A percentile compares a stretch with the other conserved stretches of the same genome.
phyloP scores from a whole-genome alignment of 768 basidiomycete species.

The Epithele typhae region DNA sequence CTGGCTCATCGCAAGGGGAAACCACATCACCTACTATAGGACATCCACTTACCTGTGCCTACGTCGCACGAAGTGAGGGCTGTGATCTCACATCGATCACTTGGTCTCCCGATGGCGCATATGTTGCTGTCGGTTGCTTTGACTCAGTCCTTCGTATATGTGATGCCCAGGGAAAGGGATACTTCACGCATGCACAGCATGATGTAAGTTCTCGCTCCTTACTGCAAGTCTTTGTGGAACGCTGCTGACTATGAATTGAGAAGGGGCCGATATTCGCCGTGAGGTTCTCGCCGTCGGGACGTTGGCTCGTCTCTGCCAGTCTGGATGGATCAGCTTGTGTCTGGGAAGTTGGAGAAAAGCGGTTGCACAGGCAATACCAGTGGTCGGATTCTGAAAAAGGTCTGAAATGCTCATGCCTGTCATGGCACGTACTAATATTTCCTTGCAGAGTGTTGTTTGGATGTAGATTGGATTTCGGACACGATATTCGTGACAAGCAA shows the following conservation, averaged over 20 bases:
- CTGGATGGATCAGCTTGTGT: slow-evolving; percentile 73
- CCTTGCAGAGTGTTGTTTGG: slow-evolving; percentile 72
- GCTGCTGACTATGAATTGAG: slow-evolving; percentile 25
- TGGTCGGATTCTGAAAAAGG: no score
- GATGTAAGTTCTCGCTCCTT: slow-evolving; percentile 41
- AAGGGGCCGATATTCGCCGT: slow-evolving; percentile 81
- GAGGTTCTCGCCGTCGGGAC: slow-evolving; percentile 69
- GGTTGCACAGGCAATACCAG: slow-evolving; percentile 60
- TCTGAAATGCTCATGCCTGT: no score
- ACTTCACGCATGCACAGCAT: slow-evolving; percentile 61
- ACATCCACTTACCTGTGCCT: slow-evolving; percentile 36
- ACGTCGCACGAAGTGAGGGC: slow-evolving; percentile 43
- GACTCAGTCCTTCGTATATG: slow-evolving; percentile 69
- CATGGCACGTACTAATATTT: no score
- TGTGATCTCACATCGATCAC: slow-evolving; percentile 71
- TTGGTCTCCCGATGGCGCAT: slow-evolving; percentile 71
- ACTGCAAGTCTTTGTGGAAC: background rate
- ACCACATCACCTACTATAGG: slow-evolving; percentile 2
- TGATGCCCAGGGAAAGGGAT: slow-evolving; percentile 53
- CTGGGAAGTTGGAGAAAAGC: slow-evolving; percentile 68
- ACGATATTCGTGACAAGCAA: slow-evolving; percentile 70
- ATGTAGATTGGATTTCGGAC: slow-evolving; percentile 76
- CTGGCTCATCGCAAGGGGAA: slow-evolving; percentile 25
- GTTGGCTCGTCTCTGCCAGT: slow-evolving; percentile 73
- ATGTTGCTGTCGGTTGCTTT: slow-evolving; percentile 76